Conservation (phyloP, 192 early-diverging fungal genomes). For the Coemansia sp. region DNA sequence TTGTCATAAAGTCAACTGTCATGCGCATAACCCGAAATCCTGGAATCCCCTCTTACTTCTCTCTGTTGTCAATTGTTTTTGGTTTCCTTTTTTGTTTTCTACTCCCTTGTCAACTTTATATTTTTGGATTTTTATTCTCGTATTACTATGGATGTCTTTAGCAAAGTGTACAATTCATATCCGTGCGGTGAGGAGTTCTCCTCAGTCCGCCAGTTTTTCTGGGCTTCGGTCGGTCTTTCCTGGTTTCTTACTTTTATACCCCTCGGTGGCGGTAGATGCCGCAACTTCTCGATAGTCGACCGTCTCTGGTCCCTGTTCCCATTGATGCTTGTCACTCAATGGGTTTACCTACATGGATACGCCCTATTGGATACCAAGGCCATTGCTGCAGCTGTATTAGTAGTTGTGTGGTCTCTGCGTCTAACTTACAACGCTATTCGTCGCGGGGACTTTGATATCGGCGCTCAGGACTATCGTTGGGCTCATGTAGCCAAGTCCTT, state of each 20-base stretch:
- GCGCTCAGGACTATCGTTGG: conserved; percentile 82
- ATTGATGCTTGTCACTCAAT: conserved; percentile 59
- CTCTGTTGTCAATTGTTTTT: too few relatives aligned
- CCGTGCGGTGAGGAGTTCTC: conserved; percentile 10
- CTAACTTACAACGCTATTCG: conserved; percentile 79
- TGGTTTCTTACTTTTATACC: conserved; percentile 31
- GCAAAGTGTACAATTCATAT: background rate
- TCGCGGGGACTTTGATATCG: conserved; percentile 72
- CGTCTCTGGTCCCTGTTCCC: conserved; percentile 80
- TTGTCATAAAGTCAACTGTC: background rate
- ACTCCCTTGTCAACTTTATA: background rate
- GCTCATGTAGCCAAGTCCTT: conserved; percentile 41
- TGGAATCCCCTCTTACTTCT: too few relatives aligned
- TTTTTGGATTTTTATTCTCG: background rate
- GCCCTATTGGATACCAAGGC: conserved; percentile 22
- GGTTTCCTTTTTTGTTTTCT: too few relatives aligned
- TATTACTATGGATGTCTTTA: background rate
- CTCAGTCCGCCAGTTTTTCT: conserved; percentile 21
- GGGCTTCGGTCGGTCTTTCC: conserved; percentile 12
- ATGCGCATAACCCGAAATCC: background rate
- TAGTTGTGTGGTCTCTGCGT: conserved; percentile 71
- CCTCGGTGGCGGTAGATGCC: conserved; percentile 13
- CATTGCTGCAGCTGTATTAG: conserved; percentile 49
- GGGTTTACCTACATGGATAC: conserved; percentile 46
- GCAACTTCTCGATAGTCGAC: conserved; percentile 67